Conservation (phyloP, 2,329 filamentous ascomycete genomes). For the Beauveria caledonica region DNA sequence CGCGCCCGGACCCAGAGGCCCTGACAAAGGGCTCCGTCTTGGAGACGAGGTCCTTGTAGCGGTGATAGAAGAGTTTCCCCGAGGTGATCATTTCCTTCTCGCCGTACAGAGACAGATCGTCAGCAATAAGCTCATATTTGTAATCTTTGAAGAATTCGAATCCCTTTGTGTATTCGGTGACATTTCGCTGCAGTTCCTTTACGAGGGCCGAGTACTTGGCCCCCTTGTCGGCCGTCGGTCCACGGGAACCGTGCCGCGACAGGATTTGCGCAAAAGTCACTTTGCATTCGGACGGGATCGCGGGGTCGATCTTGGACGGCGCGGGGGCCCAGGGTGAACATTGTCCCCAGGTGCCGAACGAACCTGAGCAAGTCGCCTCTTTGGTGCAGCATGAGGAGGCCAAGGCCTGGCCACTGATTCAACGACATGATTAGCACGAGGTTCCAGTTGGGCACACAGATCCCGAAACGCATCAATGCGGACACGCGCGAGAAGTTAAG, state of each 20-base stretch:
- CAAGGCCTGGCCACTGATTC: background rate
- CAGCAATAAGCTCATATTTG: conserved; percentile 60
- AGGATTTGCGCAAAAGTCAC: conserved; percentile 75
- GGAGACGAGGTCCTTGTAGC: conserved; percentile 57
- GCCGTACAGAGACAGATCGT: conserved; percentile 61
- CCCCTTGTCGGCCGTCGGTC: conserved; percentile 65
- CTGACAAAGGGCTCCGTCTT: conserved; percentile 60
- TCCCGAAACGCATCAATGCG: background rate
- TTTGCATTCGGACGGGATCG: conserved; percentile 58
- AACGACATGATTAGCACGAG: background rate
- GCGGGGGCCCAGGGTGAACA: conserved; percentile 81
- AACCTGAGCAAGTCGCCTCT: conserved; percentile 16
- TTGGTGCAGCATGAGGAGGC: conserved; percentile 1
- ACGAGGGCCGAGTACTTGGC: conserved; percentile 55
- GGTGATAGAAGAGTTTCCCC: conserved; percentile 65
- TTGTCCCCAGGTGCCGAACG: conserved; percentile 72
- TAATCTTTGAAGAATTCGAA: conserved; percentile 67
- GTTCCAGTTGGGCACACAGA: background rate
- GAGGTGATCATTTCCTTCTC: conserved; percentile 63
- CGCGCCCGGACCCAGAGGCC: conserved; percentile 60
- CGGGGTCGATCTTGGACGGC: conserved; percentile 52
- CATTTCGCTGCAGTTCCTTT: conserved; percentile 51
- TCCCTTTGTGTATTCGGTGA: conserved; percentile 49
- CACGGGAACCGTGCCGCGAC: conserved; percentile 76
- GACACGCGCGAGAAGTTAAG: background rate